phyloP scores from a whole-genome alignment of 768 basidiomycete genomes.

The Auriscalpium vulgare region DNA sequence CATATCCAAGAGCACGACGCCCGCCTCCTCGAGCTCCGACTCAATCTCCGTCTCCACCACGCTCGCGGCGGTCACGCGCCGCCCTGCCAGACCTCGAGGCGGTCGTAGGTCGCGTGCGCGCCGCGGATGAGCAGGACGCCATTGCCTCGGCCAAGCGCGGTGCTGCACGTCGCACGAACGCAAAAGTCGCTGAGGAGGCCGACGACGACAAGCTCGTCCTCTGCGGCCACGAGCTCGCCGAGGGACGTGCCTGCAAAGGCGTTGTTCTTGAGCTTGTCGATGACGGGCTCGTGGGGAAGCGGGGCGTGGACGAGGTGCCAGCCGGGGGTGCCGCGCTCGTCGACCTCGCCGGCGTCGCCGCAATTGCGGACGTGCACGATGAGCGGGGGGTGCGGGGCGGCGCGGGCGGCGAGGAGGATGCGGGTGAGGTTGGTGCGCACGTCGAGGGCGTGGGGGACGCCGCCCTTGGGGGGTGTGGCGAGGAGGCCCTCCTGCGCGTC shows the following conservation, averaged over 20 bases:
- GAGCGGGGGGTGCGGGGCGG: constrained; percentile 35
- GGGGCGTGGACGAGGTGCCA: constrained; percentile 57
- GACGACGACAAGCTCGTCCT: constrained; percentile 57
- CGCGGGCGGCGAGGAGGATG: constrained; percentile 28
- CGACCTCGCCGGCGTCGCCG: constrained; percentile 53
- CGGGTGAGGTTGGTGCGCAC: constrained; percentile 40
- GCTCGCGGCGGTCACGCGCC: constrained; percentile 44
- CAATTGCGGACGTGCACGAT: constrained; percentile 65
- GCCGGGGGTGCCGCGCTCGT: constrained; percentile 46
- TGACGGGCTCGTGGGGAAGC: constrained; percentile 39
- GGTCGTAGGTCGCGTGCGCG: constrained; percentile 62
- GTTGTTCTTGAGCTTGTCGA: constrained; percentile 49
- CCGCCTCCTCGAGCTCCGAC: constrained; percentile 60
- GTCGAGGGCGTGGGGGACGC: constrained; percentile 38
- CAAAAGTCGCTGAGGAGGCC: constrained; percentile 66
- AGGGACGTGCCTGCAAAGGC: constrained; percentile 52
- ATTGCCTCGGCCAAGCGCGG: constrained; percentile 57
- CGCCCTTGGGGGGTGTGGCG: constrained; percentile 31
- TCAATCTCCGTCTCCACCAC: constrained; percentile 54
- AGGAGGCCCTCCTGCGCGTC: constrained; percentile 51
- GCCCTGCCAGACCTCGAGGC: constrained; percentile 53
- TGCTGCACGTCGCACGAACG: constrained; percentile 43
- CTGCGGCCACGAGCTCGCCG: constrained; percentile 36
- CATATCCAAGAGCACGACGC: constrained; percentile 60
- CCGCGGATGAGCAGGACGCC: constrained; percentile 55